These are phyloP conservation scores for Pulveroboletus sp. DNA, from an alignment of 768 basidiomycete genomes.

Conservation along the genomic window DNA sequence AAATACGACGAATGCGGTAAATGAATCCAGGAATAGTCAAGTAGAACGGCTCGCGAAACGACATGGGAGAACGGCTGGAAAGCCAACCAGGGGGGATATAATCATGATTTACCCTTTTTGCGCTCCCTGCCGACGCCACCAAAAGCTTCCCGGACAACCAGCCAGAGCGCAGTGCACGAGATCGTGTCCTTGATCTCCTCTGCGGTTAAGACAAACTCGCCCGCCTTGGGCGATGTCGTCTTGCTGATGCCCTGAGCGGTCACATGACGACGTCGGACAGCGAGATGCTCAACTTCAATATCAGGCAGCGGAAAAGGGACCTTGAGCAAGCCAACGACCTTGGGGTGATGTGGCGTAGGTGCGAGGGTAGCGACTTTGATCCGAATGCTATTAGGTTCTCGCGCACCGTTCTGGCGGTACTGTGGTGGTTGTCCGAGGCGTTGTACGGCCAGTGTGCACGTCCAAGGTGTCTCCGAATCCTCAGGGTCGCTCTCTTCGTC, in stretches of 20 bases:
- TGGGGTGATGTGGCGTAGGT: slow-evolving; percentile 94
- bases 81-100: not conserved
- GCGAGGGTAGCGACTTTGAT: slow-evolving; percentile 82
- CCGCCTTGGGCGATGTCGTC: slow-evolving; percentile 18
- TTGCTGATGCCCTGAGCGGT: slow-evolving; percentile 24
- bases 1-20: slow-evolving; percentile 14
- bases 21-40: slow-evolving; percentile 3
- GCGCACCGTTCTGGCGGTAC: slow-evolving; percentile 4
- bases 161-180: slow-evolving; percentile 84
- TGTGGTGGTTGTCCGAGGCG: slow-evolving; percentile 29
- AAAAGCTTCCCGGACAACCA: slow-evolving; percentile 90
- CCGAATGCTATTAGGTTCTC: slow-evolving; percentile 23
- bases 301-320: slow-evolving; percentile 88
- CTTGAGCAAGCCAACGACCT: slow-evolving; percentile 88
- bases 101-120: slow-evolving; percentile 70
- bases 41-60: slow-evolving; percentile 17
- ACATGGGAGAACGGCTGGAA: not conserved
- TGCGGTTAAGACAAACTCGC: slow-evolving; percentile 62
- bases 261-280: slow-evolving; percentile 48
- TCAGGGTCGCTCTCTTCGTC: slow-evolving; percentile 91
- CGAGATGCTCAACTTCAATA: slow-evolving; percentile 64
- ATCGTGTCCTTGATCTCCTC: slow-evolving; percentile 95
- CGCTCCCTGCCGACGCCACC: slow-evolving; percentile 81
- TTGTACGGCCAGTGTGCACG: slow-evolving; percentile 75
- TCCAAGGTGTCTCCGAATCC: slow-evolving; percentile 96